Evolutionary conservation across 441 rosid genomes (phyloP), one percentile per base, ranked within the genome.

Genomic region (Adansonia madagascariensis): DNA sequence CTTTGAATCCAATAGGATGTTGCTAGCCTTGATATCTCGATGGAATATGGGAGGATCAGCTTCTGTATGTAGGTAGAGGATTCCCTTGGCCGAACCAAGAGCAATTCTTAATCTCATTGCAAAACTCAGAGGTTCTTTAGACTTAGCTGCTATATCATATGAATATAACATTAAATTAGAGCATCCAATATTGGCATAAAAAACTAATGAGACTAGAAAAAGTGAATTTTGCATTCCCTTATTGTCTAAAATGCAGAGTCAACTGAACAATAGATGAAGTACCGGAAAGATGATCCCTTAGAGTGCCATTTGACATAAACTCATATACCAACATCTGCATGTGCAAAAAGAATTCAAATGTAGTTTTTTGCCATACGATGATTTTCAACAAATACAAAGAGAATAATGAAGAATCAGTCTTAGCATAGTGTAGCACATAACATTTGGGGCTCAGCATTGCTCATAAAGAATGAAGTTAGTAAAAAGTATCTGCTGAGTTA

Each of bases 31-130:
- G 84, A 97, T 92, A 83, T 97, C 98, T 7, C 98, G 87, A 82
- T 97, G 98, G 78, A 93, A 94, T 78, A 97, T 87, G 17, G 99
- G 98, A 71, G 99, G 99, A 80, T 97, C 80, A 24, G 98, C 99
- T 91, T 97, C 99, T 1, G 92, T 89, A 71, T 97, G 98, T 12
- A 97, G 88, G 83, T 94, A 97, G 63, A 92, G 84, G 77, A 94
- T 93, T 63, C 99, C 98, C 82, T 86, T 97, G 50, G 99, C 89
- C 59, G 98, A 91, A 70, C 90, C 98, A 74, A 92, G 64, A 46
- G 98, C 93, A 80, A 89, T 76, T 75, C 91, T 82, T 87, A 89
- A 41, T 78, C 99, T 89, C 91, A 79, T 85, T 8, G 87, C 90
- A 84, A 91, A 97, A 74, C 88, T 87, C 65, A 89, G 77, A 44